Percentiles rank a stretch among this genome's conserved stretches.
phyloP scores from a whole-genome alignment of 768 basidiomycete genomes.

The Boletus rubroflammeus region DNA sequence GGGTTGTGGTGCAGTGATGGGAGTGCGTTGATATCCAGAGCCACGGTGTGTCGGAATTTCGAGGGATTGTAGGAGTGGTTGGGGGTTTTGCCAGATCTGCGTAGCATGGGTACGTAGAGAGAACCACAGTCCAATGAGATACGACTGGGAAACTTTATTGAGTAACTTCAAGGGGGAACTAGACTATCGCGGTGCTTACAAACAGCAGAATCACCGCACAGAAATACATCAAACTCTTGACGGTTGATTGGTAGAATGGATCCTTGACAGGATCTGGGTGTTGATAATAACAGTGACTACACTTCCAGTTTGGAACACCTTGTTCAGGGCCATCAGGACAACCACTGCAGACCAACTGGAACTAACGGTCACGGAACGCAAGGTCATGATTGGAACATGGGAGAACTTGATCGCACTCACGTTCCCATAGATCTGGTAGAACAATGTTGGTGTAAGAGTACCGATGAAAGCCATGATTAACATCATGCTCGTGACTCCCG shows the following conservation, averaged over 20 bases:
- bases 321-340: conserved; percentile 49
- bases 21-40: conserved; percentile 61
- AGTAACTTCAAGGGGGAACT: neutral
- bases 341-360: conserved; percentile 80
- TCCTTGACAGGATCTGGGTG: conserved; percentile 91
- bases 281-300: conserved; percentile 90
- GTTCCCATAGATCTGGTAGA: conserved; percentile 97
- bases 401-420: conserved; percentile 48
- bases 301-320: conserved; percentile 59
- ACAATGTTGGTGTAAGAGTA: conserved; percentile 89
- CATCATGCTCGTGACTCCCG: conserved; percentile 99
- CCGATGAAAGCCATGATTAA: conserved; percentile 99
- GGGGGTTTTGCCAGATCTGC: conserved; percentile 99
- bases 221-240: conserved; percentile 93
- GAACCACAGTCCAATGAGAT: conserved; percentile 97
- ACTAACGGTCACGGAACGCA: conserved; percentile 45
- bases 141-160: conserved; percentile 57
- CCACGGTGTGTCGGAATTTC: conserved; percentile 57
- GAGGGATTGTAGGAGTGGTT: conserved; percentile 65
- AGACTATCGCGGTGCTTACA: conserved; percentile 47
- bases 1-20: conserved; percentile 8
- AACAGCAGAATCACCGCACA: conserved; percentile 88
- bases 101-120: conserved; percentile 95
- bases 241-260: conserved; percentile 95
- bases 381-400: conserved; percentile 1